Conservation (phyloP, 495 filamentous ascomycete species). For the Cudoniella acicularis region DNA sequence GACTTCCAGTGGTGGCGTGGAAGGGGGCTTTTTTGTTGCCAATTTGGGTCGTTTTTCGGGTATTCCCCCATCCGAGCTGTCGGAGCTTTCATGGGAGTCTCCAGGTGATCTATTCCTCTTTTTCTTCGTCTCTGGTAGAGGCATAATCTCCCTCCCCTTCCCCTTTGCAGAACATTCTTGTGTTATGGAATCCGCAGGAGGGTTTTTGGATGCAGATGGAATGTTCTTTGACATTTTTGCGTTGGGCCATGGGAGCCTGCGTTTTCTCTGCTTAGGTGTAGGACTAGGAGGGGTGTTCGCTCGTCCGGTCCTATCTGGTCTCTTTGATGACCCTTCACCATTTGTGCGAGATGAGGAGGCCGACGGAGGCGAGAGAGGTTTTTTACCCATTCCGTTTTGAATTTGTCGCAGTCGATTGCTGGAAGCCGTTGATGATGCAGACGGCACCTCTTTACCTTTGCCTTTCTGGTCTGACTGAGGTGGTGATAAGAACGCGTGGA, state of each 20-base stretch:
- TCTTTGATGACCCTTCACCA: slow-evolving; percentile 7
- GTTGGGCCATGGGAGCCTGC: background rate
- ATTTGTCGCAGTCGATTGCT: background rate
- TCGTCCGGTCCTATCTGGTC: background rate
- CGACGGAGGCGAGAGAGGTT: too few relatives aligned
- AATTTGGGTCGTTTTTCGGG: too few relatives aligned
- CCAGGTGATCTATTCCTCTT: too few relatives aligned
- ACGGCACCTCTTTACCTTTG: too few relatives aligned
- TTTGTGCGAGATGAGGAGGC: background rate
- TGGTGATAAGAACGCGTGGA: background rate
- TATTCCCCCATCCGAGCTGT: too few relatives aligned
- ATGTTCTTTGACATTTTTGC: slow-evolving; percentile 8
- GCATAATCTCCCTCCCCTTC: slow-evolving; percentile 1
- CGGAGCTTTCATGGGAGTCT: too few relatives aligned
- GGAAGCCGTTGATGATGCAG: background rate
- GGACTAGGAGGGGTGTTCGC: slow-evolving; percentile 6
- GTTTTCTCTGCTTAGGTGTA: background rate
- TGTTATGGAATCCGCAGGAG: background rate
- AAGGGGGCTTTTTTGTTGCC: background rate
- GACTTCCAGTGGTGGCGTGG: background rate
- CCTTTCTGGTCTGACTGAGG: background rate
- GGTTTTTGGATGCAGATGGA: background rate
- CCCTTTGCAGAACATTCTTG: background rate
- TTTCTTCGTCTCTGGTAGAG: background rate
- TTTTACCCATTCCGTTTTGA: background rate